Percentiles rank a stretch among this genome's conserved stretches.
These are phyloP conservation scores for Sugiyamaella smithiae DNA, from an alignment of 805 yeast genomes.

Conservation along the genomic window DNA sequence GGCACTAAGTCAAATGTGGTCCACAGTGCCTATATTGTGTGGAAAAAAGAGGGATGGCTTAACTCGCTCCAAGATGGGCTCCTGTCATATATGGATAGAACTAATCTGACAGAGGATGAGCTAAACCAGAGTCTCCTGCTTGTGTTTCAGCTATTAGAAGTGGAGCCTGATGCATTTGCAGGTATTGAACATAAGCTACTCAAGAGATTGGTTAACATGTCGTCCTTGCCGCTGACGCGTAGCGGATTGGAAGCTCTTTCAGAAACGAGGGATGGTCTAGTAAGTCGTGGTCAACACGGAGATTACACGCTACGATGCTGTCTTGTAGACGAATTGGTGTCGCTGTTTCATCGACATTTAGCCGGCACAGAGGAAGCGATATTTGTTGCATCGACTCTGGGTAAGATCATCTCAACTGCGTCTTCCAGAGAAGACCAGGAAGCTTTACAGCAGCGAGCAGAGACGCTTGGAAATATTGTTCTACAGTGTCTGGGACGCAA, in stretches of 20 bases:
- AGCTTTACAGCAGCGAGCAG: background rate
- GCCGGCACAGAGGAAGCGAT: background rate
- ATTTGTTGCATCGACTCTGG: background rate
- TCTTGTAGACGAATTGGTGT: background rate
- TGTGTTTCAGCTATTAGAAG: constrained; percentile 19
- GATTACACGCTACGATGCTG: background rate
- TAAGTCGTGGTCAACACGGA: constrained; percentile 8
- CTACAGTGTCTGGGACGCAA: constrained; percentile 18
- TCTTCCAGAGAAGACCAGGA: background rate
- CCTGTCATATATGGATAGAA: constrained; percentile 15
- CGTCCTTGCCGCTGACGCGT: constrained; percentile 14
- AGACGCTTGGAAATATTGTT: constrained; percentile 12
- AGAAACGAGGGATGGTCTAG: constrained; percentile 23
- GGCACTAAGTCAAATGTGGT: constrained; percentile 11
- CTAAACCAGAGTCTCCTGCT: constrained; percentile 24
- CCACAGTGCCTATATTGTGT: constrained; percentile 15
- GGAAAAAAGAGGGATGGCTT: constrained; percentile 20
- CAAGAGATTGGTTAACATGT: constrained; percentile 15
- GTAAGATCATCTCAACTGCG: background rate
- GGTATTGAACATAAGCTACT: constrained; percentile 20
- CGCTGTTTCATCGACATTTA: background rate
- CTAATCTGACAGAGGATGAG: constrained; percentile 16
- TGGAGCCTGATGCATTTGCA: constrained; percentile 15
- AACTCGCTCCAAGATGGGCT: constrained; percentile 14
- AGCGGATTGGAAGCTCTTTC: constrained; percentile 22